Conservation (phyloP, 2,329 filamentous ascomycete genomes). For the Colletotrichum eremochloae region DNA sequence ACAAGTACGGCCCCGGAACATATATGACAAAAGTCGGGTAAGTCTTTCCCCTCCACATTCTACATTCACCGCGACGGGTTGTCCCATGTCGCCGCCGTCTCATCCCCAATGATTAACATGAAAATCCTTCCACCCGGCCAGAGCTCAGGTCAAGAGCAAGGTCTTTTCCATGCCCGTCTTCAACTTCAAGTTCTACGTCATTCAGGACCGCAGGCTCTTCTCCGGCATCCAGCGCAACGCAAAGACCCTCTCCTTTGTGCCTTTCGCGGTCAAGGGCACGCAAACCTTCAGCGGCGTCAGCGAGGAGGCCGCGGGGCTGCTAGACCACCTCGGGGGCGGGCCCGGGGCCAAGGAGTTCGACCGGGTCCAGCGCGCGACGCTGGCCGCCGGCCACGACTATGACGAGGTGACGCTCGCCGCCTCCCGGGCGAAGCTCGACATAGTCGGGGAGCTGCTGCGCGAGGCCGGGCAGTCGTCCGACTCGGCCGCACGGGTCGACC, state of each 20-base stretch:
- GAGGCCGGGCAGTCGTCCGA: neutral
- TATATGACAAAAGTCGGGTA: conserved; percentile 20
- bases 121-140: neutral
- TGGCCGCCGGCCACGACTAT: conserved; percentile 20
- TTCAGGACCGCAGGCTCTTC: conserved; percentile 14
- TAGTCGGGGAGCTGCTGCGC: neutral
- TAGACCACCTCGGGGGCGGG: conserved; percentile 11
- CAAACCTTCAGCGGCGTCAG: conserved; percentile 5
- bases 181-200: conserved; percentile 23
- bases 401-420: conserved; percentile 7
- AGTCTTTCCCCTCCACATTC: neutral
- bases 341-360: conserved; percentile 20
- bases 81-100: no score
- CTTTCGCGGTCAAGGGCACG: conserved; percentile 17
- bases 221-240: conserved; percentile 24
- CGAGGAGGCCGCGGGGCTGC: neutral
- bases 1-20: conserved; percentile 5
- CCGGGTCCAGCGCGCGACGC: neutral
- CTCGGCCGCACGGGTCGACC: conserved; percentile 1
- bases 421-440: neutral
- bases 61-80: no score
- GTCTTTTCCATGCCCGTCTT: conserved; percentile 9
- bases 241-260: conserved; percentile 14
- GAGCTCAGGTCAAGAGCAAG: neutral
- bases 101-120: rapidly evolving